Evolutionary conservation across 345 rosid genomes (phyloP).

Genomic region (Litchi chinensis): DNA sequence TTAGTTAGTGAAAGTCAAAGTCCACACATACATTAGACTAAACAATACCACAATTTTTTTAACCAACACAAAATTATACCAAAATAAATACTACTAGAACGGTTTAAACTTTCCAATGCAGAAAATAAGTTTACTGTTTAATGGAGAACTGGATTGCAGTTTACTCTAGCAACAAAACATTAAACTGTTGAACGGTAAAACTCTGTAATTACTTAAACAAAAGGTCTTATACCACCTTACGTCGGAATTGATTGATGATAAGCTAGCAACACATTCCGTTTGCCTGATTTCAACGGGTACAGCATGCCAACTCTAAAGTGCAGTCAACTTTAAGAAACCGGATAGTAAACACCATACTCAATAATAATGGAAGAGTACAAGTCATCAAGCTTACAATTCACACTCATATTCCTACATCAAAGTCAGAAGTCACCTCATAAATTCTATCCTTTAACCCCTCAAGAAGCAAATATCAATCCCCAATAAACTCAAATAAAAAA

Average conservation of each 20-base stretch:
- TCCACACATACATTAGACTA: neutral
- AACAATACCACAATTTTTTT: neutral
- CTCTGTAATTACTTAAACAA: neutral
- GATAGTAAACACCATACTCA: neutral
- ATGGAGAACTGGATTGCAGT: neutral
- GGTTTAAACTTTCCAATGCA: neutral
- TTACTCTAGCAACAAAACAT: neutral
- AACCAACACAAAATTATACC: neutral
- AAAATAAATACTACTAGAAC: neutral
- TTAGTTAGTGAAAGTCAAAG: neutral
- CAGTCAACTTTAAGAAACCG: neutral
- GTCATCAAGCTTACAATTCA: slow-evolving; percentile 5
- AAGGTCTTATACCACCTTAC: neutral
- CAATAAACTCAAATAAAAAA: neutral
- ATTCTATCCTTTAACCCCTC: slow-evolving; percentile 10
- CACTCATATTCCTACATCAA: slow-evolving; percentile 8
- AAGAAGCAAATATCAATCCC: slow-evolving; percentile 11
- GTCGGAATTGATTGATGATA: neutral
- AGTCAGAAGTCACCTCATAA: slow-evolving; percentile 9
- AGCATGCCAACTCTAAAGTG: neutral
- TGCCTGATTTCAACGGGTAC: neutral
- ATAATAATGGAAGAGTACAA: neutral
- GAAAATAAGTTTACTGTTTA: neutral
- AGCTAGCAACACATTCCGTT: neutral
- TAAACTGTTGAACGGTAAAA: neutral